phyloP scores from a whole-genome alignment of 202 grass and related monocot species.

The Hordeum pubiflorum region DNA sequence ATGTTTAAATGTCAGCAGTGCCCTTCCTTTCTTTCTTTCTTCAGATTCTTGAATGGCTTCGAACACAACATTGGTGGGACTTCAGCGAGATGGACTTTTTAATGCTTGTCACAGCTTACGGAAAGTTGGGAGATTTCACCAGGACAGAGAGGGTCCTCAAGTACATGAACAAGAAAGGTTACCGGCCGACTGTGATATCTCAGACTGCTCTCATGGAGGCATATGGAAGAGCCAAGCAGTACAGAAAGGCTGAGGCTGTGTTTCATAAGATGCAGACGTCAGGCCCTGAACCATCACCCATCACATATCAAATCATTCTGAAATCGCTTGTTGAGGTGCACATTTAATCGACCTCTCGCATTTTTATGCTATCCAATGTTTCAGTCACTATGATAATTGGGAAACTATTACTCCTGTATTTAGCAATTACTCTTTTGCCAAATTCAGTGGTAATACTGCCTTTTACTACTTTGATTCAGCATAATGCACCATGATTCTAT shows the following conservation, averaged over 20 bases:
- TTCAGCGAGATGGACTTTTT: slow-evolving; percentile 90
- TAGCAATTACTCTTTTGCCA: neutral
- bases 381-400: neutral
- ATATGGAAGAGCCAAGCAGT: slow-evolving; percentile 81
- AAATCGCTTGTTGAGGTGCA: slow-evolving; percentile 82
- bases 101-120: slow-evolving; percentile 90
- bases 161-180: slow-evolving; percentile 82
- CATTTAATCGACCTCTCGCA: slow-evolving; percentile 12
- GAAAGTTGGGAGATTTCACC: slow-evolving; percentile 72
- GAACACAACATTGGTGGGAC: slow-evolving; percentile 90
- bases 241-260: slow-evolving; percentile 71
- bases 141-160: slow-evolving; percentile 72
- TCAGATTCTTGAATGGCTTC: slow-evolving; percentile 96
- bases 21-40: slow-evolving; percentile 18
- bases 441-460: neutral
- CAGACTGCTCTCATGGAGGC: slow-evolving; percentile 92
- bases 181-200: slow-evolving; percentile 72
- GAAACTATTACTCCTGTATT: neutral
- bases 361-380: neutral
- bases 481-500: neutral
- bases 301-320: slow-evolving; percentile 92
- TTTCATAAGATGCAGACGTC: slow-evolving; percentile 81
- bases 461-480: slow-evolving; percentile 12
- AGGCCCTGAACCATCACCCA: slow-evolving; percentile 77
- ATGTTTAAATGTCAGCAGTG: neutral